Conservation (phyloP, 1,284 basidiomycete species). For the Apiotrichum akiyoshidainum region DNA sequence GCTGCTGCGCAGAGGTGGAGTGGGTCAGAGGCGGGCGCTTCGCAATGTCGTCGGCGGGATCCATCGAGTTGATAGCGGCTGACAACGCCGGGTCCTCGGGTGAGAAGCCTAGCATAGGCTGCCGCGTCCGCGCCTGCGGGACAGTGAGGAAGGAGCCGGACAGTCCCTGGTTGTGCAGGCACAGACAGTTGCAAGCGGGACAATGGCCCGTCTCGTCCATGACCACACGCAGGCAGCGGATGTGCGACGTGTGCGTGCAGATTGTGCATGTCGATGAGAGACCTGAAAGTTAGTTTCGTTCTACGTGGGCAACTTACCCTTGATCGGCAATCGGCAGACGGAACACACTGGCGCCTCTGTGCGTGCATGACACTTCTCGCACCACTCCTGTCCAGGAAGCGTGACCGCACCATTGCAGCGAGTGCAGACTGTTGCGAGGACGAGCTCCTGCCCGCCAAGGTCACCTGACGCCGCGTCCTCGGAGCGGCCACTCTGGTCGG, state of each 20-base stretch:
- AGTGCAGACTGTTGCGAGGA: slow-evolving; percentile 16
- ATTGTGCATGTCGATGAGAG: slow-evolving; percentile 65
- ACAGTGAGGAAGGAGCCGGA: slow-evolving; percentile 17
- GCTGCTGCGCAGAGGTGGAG: background rate
- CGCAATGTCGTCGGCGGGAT: too few species aligned
- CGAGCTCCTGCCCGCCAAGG: slow-evolving; percentile 8
- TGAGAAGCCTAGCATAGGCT: slow-evolving; percentile 2
- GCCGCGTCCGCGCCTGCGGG: slow-evolving; percentile 2
- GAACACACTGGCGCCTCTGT: slow-evolving; percentile 13
- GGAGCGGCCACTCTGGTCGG: background rate
- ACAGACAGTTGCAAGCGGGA: slow-evolving; percentile 40
- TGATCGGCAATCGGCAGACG: slow-evolving; percentile 68
- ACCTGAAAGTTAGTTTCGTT: slow-evolving; percentile 51
- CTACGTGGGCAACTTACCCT: slow-evolving; percentile 56
- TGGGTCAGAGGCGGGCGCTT: too few species aligned
- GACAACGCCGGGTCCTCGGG: background rate
- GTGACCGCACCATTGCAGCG: slow-evolving; percentile 12
- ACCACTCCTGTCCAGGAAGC: slow-evolving; percentile 3
- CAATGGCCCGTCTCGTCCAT: slow-evolving; percentile 24
- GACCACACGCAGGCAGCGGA: slow-evolving; percentile 54
- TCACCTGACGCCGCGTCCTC: slow-evolving; percentile 16
- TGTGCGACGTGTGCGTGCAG: slow-evolving; percentile 66
- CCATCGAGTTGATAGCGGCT: background rate
- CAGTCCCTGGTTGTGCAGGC: slow-evolving; percentile 25
- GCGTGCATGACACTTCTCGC: slow-evolving; percentile 1